Conservation (phyloP, 257 asterid species). For the Plantago major region DNA sequence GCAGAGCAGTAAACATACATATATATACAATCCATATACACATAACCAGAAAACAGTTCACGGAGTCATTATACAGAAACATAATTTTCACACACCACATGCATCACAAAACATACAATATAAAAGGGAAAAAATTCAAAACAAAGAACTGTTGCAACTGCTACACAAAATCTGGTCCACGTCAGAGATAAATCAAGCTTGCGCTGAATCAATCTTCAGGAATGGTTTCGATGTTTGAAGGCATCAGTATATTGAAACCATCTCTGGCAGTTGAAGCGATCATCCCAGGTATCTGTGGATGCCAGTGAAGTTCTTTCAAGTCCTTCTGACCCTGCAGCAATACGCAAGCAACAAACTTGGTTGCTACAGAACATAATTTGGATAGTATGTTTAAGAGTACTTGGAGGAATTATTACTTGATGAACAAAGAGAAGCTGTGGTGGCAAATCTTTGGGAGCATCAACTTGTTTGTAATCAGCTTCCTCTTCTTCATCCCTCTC, state of each 20-base stretch:
- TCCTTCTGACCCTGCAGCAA: slow-evolving; percentile 88
- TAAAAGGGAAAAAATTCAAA: no score
- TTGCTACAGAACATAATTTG: background rate
- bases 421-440: slow-evolving; percentile 96
- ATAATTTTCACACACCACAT: no score
- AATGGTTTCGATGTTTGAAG: slow-evolving; percentile 65
- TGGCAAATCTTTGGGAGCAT: slow-evolving; percentile 86
- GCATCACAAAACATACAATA: no score
- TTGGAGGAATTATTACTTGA: slow-evolving; percentile 48
- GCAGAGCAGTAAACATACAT: no score
- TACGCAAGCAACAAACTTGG: background rate
- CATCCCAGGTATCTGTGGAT: slow-evolving; percentile 95
- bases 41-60: no score
- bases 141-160: no score
- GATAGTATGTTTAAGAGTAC: background rate
- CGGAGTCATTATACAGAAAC: no score
- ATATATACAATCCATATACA: no score
- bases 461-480: slow-evolving; percentile 69
- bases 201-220: slow-evolving; percentile 23
- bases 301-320: slow-evolving; percentile 96
- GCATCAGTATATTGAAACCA: no score
- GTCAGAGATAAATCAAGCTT: slow-evolving; percentile 14
- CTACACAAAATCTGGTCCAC: no score
- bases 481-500: slow-evolving; percentile 98
- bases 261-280: slow-evolving; percentile 82